A percentile compares a stretch with the other conserved stretches of the same genome.
Conservation (phyloP, 345 rosid genomes). For the Salix koriyanagi region DNA sequence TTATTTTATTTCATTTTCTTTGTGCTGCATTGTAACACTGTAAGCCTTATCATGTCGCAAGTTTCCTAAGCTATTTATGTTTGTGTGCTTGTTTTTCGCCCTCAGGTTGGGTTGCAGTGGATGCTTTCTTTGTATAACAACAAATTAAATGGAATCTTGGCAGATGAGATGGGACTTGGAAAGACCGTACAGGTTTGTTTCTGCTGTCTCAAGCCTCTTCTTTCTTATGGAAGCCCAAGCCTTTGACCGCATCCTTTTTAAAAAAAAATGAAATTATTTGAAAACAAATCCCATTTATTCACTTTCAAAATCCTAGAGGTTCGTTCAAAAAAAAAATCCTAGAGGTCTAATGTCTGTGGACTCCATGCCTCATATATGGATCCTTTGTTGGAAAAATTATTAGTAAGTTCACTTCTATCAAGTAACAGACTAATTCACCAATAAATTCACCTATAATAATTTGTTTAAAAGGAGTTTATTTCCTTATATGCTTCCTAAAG, state of each 20-base stretch:
- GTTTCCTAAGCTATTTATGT: conserved; percentile 8
- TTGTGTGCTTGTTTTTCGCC: conserved; percentile 9
- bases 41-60: not conserved
- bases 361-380: not conserved
- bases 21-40: not conserved
- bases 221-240: not conserved
- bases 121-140: conserved; percentile 98
- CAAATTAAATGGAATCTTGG: conserved; percentile 96
- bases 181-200: conserved; percentile 93
- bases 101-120: conserved; percentile 98
- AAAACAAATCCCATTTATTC: not conserved
- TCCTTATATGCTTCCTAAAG: not conserved
- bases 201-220: not conserved
- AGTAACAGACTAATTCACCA: not conserved
- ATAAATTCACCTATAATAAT: not conserved
- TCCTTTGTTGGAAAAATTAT: not conserved
- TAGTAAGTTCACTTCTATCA: not conserved
- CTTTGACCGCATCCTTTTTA: not conserved
- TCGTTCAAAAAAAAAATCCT: too few relatives aligned
- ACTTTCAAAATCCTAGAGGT: not conserved
- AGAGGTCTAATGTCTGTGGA: too few relatives aligned
- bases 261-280: not conserved
- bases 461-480: not conserved
- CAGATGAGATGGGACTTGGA: conserved; percentile 99
- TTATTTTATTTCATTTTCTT: conserved; percentile 3